These are phyloP conservation scores for Olyra latifolia DNA, from an alignment of 176 grass and related monocot genomes.

Conservation along the genomic window DNA sequence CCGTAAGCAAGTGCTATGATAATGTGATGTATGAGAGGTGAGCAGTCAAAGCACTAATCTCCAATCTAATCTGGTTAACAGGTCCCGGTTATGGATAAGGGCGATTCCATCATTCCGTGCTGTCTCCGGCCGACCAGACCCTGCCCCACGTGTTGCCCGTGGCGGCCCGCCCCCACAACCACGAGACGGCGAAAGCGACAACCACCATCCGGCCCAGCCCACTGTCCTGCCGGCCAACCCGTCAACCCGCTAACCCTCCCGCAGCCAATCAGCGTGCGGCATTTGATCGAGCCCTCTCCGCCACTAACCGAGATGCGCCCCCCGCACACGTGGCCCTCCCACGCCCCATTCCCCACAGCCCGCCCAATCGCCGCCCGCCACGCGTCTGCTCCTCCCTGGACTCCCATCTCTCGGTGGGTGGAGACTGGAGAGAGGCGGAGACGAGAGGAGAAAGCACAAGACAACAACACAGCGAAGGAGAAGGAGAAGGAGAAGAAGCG, in stretches of 20 bases:
- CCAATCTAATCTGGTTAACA: neutral
- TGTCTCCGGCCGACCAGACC: neutral
- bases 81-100: neutral
- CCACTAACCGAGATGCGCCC: conserved; percentile 51
- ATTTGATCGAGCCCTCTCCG: conserved; percentile 58
- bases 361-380: conserved; percentile 16
- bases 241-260: neutral
- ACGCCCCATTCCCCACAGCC: neutral
- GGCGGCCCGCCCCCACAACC: neutral
- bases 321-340: conserved; percentile 47
- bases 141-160: neutral
- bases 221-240: neutral
- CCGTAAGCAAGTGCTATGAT: too few species aligned
- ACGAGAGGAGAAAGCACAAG: neutral
- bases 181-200: neutral
- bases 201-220: neutral
- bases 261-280: conserved; percentile 40
- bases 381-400: conserved; percentile 11
- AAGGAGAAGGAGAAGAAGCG: neutral
- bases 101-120: neutral
- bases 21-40: too few species aligned
- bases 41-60: too few species aligned
- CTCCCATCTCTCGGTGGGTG: conserved; percentile 19
- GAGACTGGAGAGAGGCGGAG: neutral
- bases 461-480: neutral